phyloP scores from a whole-genome alignment of 768 basidiomycete species.

The Leccinum broughii region DNA sequence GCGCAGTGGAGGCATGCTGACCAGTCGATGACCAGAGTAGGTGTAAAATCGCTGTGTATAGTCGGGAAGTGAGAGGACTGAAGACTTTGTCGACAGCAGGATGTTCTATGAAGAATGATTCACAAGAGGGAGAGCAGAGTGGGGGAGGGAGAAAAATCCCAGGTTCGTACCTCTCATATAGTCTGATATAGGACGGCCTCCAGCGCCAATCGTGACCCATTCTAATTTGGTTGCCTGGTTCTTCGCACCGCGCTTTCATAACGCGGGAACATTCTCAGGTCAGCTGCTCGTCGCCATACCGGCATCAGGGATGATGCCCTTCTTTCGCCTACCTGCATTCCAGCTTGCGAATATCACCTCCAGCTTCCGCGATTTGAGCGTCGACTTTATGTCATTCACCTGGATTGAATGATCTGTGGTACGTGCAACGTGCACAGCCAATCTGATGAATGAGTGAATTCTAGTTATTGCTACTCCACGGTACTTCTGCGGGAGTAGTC shows the following conservation, averaged over 20 bases:
- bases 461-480: not conserved
- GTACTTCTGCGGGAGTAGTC: not conserved
- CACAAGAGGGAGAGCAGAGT: not conserved
- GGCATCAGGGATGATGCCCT: not conserved
- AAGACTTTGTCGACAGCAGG: not conserved
- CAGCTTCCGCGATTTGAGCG: not conserved
- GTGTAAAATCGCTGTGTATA: not conserved
- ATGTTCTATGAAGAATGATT: not conserved
- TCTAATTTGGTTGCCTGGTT: not conserved
- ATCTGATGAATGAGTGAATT: not conserved
- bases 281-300: not conserved
- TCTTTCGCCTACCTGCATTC: constrained; percentile 9
- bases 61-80: not conserved
- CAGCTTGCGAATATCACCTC: not conserved
- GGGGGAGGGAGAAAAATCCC: not conserved
- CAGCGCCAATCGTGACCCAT: not conserved
- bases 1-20: not conserved
- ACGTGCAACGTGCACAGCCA: not conserved
- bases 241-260: not conserved
- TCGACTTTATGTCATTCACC: not conserved
- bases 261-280: not conserved
- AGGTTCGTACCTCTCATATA: not conserved
- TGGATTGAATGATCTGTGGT: not conserved
- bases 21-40: not conserved
- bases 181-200: not conserved